Percentiles rank a stretch among this genome's conserved stretches.
phyloP scores from a whole-genome alignment of 306 rosid genomes.

The Begonia peltatifolia region DNA sequence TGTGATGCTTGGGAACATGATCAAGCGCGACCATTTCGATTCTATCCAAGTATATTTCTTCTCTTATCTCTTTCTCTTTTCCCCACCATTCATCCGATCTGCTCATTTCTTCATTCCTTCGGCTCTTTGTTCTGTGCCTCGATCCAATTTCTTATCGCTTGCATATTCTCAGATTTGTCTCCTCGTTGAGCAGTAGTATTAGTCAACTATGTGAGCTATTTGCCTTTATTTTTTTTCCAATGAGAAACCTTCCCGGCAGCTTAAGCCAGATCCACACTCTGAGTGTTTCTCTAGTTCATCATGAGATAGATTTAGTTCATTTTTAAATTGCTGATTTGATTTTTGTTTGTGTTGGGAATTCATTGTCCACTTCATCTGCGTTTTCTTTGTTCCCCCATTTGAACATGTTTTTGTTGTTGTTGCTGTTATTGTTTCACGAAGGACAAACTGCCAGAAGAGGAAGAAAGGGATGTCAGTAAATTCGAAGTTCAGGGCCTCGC shows the following conservation, averaged over 20 bases:
- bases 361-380: too few relatives aligned
- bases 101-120: background rate
- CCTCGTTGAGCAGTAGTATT: too few relatives aligned
- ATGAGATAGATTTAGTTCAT: too few relatives aligned
- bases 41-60: slow-evolving; percentile 39
- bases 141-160: background rate
- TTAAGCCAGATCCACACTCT: too few relatives aligned
- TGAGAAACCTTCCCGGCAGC: too few relatives aligned
- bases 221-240: too few relatives aligned
- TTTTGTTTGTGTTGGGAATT: too few relatives aligned
- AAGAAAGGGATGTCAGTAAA: slow-evolving; percentile 33
- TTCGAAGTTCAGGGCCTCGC: slow-evolving; percentile 17
- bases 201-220: too few relatives aligned
- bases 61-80: background rate
- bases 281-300: too few relatives aligned
- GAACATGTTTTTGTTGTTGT: slow-evolving; percentile 1
- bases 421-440: slow-evolving; percentile 13
- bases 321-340: too few relatives aligned
- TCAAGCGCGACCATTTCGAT: slow-evolving; percentile 97
- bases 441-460: slow-evolving; percentile 65
- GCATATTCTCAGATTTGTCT: too few relatives aligned
- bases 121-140: background rate
- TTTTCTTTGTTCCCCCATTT: background rate
- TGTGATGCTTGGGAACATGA: slow-evolving; percentile 95
- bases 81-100: background rate